These are phyloP conservation scores for Colletotrichum melonis DNA, from an alignment of 2,329 filamentous ascomycete genomes.

Conservation along the genomic window DNA sequence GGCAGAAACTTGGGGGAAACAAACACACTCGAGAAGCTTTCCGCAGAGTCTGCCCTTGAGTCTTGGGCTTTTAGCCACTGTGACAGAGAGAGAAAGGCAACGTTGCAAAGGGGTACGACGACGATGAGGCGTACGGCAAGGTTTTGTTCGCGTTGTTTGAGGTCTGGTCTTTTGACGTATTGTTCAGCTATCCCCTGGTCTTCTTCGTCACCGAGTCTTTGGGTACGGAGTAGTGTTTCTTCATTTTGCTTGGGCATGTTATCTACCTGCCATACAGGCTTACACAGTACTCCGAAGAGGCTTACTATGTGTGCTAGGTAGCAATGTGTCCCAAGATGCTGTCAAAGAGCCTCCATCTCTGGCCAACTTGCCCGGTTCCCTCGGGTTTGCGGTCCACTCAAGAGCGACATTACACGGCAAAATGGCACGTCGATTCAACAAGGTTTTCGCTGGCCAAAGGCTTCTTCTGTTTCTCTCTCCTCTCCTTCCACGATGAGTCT, in stretches of 20 bases:
- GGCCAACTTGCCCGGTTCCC: not conserved
- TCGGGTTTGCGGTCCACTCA: not conserved
- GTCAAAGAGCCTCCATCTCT: not conserved
- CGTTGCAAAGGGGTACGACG: not conserved
- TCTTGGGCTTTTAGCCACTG: not conserved
- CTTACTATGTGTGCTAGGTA: not conserved
- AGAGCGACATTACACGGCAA: not conserved
- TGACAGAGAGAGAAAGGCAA: not conserved
- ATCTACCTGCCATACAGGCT: no score
- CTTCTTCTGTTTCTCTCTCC: not conserved
- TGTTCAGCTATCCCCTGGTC: not conserved
- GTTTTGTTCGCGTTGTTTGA: not conserved
- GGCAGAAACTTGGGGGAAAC: conserved; percentile 12
- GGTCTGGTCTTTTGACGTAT: not conserved
- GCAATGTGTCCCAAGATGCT: not conserved
- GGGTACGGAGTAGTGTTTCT: not conserved
- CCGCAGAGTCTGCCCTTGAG: not conserved
- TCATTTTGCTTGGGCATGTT: not conserved
- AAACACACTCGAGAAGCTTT: not conserved
- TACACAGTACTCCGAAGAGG: no score
- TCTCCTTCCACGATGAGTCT: not conserved
- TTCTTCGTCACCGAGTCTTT: not conserved
- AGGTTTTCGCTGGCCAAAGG: not conserved
- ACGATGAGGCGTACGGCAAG: not conserved
- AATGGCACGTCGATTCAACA: not conserved